Conservation (phyloP, 2,329 filamentous ascomycete species). For the Colletotrichum simmondsii region DNA sequence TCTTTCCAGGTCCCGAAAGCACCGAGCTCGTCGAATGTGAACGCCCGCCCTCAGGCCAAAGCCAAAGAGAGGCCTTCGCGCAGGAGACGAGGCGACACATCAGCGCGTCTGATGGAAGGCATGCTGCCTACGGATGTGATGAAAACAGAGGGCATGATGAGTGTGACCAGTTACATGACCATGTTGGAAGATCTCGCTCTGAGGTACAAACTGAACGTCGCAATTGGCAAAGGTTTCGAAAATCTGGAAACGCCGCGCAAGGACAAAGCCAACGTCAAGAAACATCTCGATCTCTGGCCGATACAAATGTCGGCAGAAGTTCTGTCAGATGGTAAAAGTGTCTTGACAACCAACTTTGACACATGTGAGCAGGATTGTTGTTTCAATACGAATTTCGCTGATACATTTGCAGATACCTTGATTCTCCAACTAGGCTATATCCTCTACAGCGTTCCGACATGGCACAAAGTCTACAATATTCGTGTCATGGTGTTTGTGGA, state of each 20-base stretch:
- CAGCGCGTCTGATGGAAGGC: constrained; percentile 65
- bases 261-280: constrained; percentile 71
- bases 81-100: constrained; percentile 63
- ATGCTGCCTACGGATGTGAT: constrained; percentile 77
- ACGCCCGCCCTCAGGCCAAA: constrained; percentile 44
- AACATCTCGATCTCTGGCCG: constrained; percentile 89
- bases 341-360: constrained; percentile 90
- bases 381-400: background rate
- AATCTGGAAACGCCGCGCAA: constrained; percentile 76
- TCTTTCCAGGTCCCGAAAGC: constrained; percentile 66
- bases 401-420: constrained; percentile 66
- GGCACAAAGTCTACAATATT: constrained; percentile 78
- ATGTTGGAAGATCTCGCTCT: constrained; percentile 85
- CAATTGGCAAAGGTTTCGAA: constrained; percentile 84
- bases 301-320: constrained; percentile 94
- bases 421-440: constrained; percentile 90
- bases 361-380: constrained; percentile 69
- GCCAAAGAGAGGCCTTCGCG: constrained; percentile 42
- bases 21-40: constrained; percentile 49
- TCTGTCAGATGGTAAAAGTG: constrained; percentile 71
- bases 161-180: constrained; percentile 80
- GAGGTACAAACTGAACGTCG: constrained; percentile 84
- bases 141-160: constrained; percentile 75
- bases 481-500: constrained; percentile 90
- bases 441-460: constrained; percentile 81